Evolutionary conservation across 2,329 filamentous ascomycete species (phyloP).

Genomic region (Knufia fluminis): DNA sequence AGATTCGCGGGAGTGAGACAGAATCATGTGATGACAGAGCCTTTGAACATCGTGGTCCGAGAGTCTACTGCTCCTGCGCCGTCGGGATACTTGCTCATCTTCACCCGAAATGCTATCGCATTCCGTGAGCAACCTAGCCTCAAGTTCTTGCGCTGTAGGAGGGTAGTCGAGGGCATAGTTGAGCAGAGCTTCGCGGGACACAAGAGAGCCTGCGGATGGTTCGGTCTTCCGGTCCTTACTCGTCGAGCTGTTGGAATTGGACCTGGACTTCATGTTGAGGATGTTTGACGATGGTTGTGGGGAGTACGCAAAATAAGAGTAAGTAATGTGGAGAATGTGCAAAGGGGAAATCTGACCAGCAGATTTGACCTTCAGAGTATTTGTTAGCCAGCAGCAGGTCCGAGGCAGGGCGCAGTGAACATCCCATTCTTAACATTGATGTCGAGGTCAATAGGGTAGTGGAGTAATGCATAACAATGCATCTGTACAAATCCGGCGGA

Average conservation of each 20-base stretch:
- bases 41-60: not conserved
- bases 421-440: not conserved
- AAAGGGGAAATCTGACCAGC: not conserved
- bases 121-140: not conserved
- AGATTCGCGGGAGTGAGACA: not conserved
- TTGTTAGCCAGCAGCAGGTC: not conserved
- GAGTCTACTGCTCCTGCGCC: not conserved
- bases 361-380: not conserved
- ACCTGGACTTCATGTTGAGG: too few species aligned
- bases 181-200: not conserved
- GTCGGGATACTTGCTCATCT: not conserved
- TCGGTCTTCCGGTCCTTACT: too few species aligned
- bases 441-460: not conserved
- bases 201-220: too few species aligned
- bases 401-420: not conserved
- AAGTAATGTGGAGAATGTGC: too few species aligned
- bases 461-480: not conserved
- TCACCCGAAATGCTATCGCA: not conserved
- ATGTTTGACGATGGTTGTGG: too few species aligned
- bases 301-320: too few species aligned
- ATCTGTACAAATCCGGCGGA: not conserved
- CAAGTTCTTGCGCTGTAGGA: not conserved
- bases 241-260: too few species aligned
- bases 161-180: not conserved
- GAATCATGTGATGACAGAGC: not conserved